Conservation (phyloP, 1,284 basidiomycete species). For the Inonotus obliquus region DNA sequence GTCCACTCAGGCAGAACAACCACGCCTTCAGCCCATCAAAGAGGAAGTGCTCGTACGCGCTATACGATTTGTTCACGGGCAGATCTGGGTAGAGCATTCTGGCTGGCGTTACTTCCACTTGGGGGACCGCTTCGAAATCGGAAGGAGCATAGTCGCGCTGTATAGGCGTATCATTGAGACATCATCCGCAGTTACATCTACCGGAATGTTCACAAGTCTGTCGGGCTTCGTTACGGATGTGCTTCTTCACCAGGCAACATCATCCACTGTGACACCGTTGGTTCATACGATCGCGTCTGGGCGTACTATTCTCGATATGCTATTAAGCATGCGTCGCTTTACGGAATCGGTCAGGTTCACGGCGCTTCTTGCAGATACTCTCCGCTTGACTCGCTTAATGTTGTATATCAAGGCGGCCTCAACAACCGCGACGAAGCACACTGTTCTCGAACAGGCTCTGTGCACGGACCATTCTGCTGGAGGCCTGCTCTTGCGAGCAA, state of each 20-base stretch:
- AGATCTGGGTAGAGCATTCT: conserved; percentile 81
- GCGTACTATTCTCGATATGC: conserved; percentile 49
- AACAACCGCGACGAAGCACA: conserved; percentile 39
- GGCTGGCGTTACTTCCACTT: conserved; percentile 79
- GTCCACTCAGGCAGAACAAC: conserved; percentile 48
- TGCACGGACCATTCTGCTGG: conserved; percentile 57
- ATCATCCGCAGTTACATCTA: conserved; percentile 46
- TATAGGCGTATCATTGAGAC: conserved; percentile 66
- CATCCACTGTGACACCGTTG: conserved; percentile 71
- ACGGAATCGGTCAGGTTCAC: conserved; percentile 68
- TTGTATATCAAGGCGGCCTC: conserved; percentile 58
- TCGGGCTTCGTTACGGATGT: conserved; percentile 62
- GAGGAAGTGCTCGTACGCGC: conserved; percentile 79
- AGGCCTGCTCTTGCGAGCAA: conserved; percentile 42
- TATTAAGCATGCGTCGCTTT: conserved; percentile 59
- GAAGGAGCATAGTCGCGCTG: conserved; percentile 57
- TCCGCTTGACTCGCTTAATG: conserved; percentile 57
- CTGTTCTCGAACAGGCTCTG: conserved; percentile 69
- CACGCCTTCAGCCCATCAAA: conserved; percentile 64
- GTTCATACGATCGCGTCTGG: conserved; percentile 64
- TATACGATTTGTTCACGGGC: conserved; percentile 71
- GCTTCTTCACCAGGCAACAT: conserved; percentile 65
- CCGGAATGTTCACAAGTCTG: conserved; percentile 52
- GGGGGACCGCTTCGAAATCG: conserved; percentile 79
- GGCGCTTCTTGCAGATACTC: conserved; percentile 59